Base-by-base conservation (phyloP, 1,139 yeast species). In the Suhomyces coccinellae region DNA sequence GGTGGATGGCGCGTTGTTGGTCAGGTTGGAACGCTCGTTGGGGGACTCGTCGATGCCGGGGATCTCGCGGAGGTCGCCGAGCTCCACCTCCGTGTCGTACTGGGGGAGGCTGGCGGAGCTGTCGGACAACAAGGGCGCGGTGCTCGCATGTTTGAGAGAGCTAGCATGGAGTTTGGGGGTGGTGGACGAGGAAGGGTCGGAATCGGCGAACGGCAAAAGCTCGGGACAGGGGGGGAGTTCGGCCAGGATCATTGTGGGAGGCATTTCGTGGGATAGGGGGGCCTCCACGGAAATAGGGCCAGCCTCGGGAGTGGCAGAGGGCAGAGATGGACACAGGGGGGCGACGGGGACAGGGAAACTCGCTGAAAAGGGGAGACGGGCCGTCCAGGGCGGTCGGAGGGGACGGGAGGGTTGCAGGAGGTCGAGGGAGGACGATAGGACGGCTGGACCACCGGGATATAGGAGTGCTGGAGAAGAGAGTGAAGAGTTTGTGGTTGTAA, bases 1-100 rank as follows among this genome's bases (percentile, higher is more conserved):
- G 7, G 69, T 64, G 4, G 72, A 65, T 2, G 71, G 69, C 3
- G 55, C 41, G 33, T 46, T 42, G 35, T 46, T 40, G 28, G 49
- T 42, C 33, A 16, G 17, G 30, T 33, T 42, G 34, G 42, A 43
- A 35, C 28, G 34, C 11, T 38, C 26, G 10, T 20, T 27, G 14
- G 10, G 31, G 3, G 26, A 28, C 14, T 24, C 11, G 13, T 34
- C 27, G 9, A 16, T 33, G 26, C 16, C 14, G 14, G 14, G 17
- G 15, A 32, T 15, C 33, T 20, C 29, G n/a, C 15, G 36, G 29
- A 22, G 33, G 15, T 34, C 15, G 30, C 17, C 29, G 17, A 34
- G 36, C 16, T 33, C 36, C 28, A 26, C 13, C 12, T 17, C 27
- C 8, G 26, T 15, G 13, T 33, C 36, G 36, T 20, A 34, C 26